Evolutionary conservation across 768 basidiomycete species (phyloP).

Genomic region (Leccinum barrowsii): DNA sequence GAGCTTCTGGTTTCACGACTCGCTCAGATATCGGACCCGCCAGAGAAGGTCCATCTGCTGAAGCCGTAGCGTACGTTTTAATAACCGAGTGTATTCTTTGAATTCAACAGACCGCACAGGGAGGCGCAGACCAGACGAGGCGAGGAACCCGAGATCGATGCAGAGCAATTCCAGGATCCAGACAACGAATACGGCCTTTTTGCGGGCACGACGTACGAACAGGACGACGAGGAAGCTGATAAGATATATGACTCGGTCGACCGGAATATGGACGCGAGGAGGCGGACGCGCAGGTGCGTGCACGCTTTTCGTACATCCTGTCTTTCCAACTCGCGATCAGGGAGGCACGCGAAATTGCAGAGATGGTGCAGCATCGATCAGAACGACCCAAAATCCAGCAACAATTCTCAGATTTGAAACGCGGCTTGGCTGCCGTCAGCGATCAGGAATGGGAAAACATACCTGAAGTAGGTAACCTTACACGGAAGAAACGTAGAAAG

Average conservation of each 20-base stretch:
- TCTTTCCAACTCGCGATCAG: conserved; percentile 32
- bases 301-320: conserved; percentile 4
- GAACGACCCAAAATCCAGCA: conserved; percentile 94
- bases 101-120: conserved; percentile 37
- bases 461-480: conserved; percentile 95
- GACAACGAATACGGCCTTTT: conserved; percentile 97
- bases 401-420: conserved; percentile 93
- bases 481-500: conserved; percentile 82
- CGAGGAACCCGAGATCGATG: conserved; percentile 84
- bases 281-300: conserved; percentile 74
- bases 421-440: conserved; percentile 79
- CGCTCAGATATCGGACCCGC: conserved; percentile 99
- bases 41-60: conserved; percentile 89
- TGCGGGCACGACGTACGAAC: conserved; percentile 93
- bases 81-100: background rate
- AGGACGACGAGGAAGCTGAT: conserved; percentile 97
- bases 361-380: conserved; percentile 71
- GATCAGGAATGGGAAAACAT: conserved; percentile 94
- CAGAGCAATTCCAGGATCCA: conserved; percentile 93
- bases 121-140: conserved; percentile 85
- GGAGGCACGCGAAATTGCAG: conserved; percentile 73
- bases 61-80: conserved; percentile 75
- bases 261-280: conserved; percentile 81
- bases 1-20: conserved; percentile 96
- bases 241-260: conserved; percentile 93